A percentile compares a stretch with the other conserved stretches of the same genome.
phyloP scores from a whole-genome alignment of 371 early-diverging fungal genomes.

The Fennellomyces sp. region DNA sequence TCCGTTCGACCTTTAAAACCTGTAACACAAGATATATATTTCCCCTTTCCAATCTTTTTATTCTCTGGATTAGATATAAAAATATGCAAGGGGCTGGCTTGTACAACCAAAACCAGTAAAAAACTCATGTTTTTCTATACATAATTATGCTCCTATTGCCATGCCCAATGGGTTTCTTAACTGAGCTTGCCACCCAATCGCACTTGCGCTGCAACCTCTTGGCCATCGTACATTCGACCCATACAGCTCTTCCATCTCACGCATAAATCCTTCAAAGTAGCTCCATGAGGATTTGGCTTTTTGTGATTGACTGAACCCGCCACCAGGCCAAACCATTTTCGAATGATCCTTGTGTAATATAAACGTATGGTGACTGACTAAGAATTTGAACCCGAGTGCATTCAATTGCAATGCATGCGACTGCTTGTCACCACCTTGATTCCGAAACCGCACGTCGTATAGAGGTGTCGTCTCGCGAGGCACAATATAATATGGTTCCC shows the following conservation, averaged over 20 bases:
- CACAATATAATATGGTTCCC: constrained; percentile 73
- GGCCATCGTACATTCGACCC: constrained; percentile 62
- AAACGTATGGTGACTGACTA: constrained; percentile 54
- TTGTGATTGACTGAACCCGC: constrained; percentile 54
- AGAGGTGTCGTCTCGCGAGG: constrained; percentile 43
- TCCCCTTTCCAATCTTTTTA: too few species aligned
- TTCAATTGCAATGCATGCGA: constrained; percentile 65
- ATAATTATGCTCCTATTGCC: constrained; percentile 28
- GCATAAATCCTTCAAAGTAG: constrained; percentile 58
- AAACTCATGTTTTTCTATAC: not conserved
- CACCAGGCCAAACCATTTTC: constrained; percentile 57
- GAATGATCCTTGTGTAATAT: constrained; percentile 67
- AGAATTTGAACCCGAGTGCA: constrained; percentile 57
- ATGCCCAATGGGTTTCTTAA: constrained; percentile 36
- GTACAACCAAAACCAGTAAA: not conserved
- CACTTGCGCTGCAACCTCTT: constrained; percentile 52
- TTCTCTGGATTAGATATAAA: too few species aligned
- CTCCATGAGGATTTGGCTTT: constrained; percentile 43
- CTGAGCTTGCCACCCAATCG: constrained; percentile 53
- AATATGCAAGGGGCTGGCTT: not conserved
- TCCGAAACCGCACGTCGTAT: constrained; percentile 64
- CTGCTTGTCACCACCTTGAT: constrained; percentile 74
- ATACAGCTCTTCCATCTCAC: constrained; percentile 52
- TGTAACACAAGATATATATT: too few species aligned
- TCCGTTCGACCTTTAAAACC: constrained; percentile 8